Evolutionary conservation across 352 stramenopile species (phyloP), one percentile per base, ranked within the genome.

Genomic region (Pythium grandisporangium): DNA sequence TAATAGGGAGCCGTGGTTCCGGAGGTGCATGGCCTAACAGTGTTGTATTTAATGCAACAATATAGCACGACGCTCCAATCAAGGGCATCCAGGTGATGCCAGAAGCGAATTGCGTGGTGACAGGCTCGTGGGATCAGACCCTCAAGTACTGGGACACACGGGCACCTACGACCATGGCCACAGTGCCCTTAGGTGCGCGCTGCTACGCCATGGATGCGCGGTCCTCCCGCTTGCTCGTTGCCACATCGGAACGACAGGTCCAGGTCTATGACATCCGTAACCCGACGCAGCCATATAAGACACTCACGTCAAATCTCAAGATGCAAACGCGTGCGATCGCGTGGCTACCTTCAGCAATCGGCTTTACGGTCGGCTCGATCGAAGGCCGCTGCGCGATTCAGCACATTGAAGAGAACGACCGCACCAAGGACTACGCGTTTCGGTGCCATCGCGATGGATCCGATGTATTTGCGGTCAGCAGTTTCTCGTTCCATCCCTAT

Each of bases 71-170:
- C 55, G 74, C 84, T 42, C 91, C 92, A 30, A 93, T 98, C 53
- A 86, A 89, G 49, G 71, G 60, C 30, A 92, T 98, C 26, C 61
- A 66, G 5, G 87, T 83, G 27, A 71, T 98, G 41, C 64, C 71
- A 27, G 69, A 89, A 22, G 70, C 66, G 32, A 95, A 89, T 39
- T 80, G 95, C 44, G 87, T 98, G 42, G 86, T 95, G 16, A 97
- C 84, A 14, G 94, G 84, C n/a, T 86, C 77, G 44, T 98, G 91
- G 89, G 87, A 96, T 71, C 93, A 95, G 45, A 95, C 88, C 35
- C 48, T 98, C 45, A 97, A 97, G 73, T 98, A 98, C 63, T 99
- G 95, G 95, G 95, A 99, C 61, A 93, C 77, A 26, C 66, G 93
- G 30, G 81, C 72, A 52, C 84, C 86, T 5, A 95, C 78, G 36